Base-by-base conservation (phyloP, 306 rosid species). In the Quercus agrifolia region DNA sequence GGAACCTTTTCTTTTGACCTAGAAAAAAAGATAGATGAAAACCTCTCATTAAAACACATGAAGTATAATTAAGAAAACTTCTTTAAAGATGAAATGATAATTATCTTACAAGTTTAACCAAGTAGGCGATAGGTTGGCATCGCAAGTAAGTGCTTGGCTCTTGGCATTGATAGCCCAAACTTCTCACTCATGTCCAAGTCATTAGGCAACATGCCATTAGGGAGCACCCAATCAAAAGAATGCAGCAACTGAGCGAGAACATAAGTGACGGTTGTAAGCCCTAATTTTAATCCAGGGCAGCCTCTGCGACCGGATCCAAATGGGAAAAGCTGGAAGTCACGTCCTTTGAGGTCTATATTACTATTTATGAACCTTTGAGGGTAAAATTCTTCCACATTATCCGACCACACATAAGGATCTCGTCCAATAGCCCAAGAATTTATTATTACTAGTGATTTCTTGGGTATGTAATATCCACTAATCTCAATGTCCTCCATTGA, bases 181-280 rank as follows among this genome's bases (percentile, higher is more conserved):
- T 52, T 79, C 69, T 89, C 88, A 7, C 17, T 38, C 87, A 85
- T 88, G 21, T 88, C 89, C 30, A 88, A 51, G 4, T 78, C 83
- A 28, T 66, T 3, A 17, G 64, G 81, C 21, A 54, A 18, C 44
- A n/a, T 38, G 3, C 38, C 31, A n/a, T 35, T 14, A 8, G 73
- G 55, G 10, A 89, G 91, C n/a, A 83, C 56, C 89, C 91, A 89
- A 66, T 62, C 54, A 71, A 87, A 89, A 63, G 84, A 85, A 4
- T 86, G 88, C 52, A 87, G 81, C 0, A 85, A 72, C 56, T 86
- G 92, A 18, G 89, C 90, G 2, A 89, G 5, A 28, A 85, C 69
- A 25, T 78, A 30, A 52, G 33, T 64, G 6, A 76, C 76, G 3
- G 77, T 67, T 5, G 35, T 70, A 1, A 89, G 67, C 5, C 89